These are phyloP conservation scores for Colletotrichum sp. DNA, from an alignment of 2,329 filamentous ascomycete species.

Conservation along the genomic window DNA sequence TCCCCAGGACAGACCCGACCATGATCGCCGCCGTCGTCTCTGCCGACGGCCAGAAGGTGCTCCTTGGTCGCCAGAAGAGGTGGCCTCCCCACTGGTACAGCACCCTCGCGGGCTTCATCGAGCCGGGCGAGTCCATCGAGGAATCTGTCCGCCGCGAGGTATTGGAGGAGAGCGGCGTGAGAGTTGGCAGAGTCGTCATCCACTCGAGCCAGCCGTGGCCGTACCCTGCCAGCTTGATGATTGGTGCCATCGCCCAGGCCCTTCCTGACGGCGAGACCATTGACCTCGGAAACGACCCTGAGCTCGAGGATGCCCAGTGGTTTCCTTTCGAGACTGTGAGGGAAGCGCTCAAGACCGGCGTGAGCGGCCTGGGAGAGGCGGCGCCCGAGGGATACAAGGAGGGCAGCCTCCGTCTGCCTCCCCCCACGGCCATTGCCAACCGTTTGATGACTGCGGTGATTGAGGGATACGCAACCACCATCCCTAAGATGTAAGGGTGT, in stretches of 20 bases:
- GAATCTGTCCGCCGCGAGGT: slow-evolving; percentile 84
- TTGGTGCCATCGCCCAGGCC: slow-evolving; percentile 87
- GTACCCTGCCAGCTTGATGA: slow-evolving; percentile 85
- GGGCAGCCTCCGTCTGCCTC: slow-evolving; percentile 80
- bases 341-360: slow-evolving; percentile 72
- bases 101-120: slow-evolving; percentile 86
- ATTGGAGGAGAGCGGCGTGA: slow-evolving; percentile 84
- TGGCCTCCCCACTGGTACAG: slow-evolving; percentile 89
- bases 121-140: slow-evolving; percentile 85
- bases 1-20: slow-evolving; percentile 91
- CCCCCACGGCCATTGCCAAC: slow-evolving; percentile 89
- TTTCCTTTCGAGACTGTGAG: slow-evolving; percentile 81
- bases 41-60: slow-evolving; percentile 74
- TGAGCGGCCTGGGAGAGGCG: slow-evolving; percentile 69
- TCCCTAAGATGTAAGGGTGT: slow-evolving; percentile 51
- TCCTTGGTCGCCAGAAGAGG: slow-evolving; percentile 84
- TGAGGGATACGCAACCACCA: slow-evolving; percentile 70
- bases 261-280: slow-evolving; percentile 80
- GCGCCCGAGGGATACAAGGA: slow-evolving; percentile 73
- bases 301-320: slow-evolving; percentile 91
- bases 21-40: slow-evolving; percentile 95
- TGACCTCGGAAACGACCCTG: slow-evolving; percentile 84
- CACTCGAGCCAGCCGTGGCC: slow-evolving; percentile 90
- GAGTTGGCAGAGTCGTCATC: slow-evolving; percentile 77
- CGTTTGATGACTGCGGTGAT: slow-evolving; percentile 82